Evolutionary conservation across 1,284 basidiomycete species (phyloP), one percentile per base, ranked within the genome.

Genomic region (Ganoderma leucocontextum): DNA sequence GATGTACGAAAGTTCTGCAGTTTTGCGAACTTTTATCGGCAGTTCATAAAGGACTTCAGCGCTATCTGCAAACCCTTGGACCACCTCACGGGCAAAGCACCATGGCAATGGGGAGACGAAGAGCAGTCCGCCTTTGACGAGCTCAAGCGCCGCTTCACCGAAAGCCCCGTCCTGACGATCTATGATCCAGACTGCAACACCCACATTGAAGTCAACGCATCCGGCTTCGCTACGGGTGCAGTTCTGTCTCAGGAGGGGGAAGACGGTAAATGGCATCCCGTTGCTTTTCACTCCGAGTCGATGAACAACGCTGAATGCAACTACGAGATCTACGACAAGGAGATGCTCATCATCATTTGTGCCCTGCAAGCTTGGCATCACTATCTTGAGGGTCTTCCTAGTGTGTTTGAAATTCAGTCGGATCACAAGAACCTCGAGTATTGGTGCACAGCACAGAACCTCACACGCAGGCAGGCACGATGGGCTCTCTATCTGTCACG

Each of bases 351-450:
- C 0, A 77, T 82, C 19, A 74, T 81, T 12, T n/a, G 66, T 13
- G 67, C 75, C 0, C 69, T 81, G 22, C 62, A 76, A 15, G 65
- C 74, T 22, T 84, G 80, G 80, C 61, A 79, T n/a, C 76, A 80
- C 36, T 81, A 79, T 65, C 70, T 78, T 0, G 49, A 68, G 47
- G 79, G 79, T 5, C 52, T 72, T 1, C 49, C 36, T 10, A 49
- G 73, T 0, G n/a, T 10, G 6, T 49, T 71, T 0, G 64, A 68
- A 41, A 71, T 75, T 25, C 74, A 74, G 62, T 79, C 81, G 0
- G 83, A 88, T 69, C 85, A 87, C 69, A 76, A 79, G 17, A 85
- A 85, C 67, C 79, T 87, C 0, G 74, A 78, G 33, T 84, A 84
- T 64, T 86, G 82, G 75, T 42, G 68, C 10, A 76, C 73, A 0